Percentiles rank a stretch among this genome's conserved stretches.
These are phyloP conservation scores for Aureobasidium zeae DNA, from an alignment of 2,329 filamentous ascomycete species.

Conservation along the genomic window DNA sequence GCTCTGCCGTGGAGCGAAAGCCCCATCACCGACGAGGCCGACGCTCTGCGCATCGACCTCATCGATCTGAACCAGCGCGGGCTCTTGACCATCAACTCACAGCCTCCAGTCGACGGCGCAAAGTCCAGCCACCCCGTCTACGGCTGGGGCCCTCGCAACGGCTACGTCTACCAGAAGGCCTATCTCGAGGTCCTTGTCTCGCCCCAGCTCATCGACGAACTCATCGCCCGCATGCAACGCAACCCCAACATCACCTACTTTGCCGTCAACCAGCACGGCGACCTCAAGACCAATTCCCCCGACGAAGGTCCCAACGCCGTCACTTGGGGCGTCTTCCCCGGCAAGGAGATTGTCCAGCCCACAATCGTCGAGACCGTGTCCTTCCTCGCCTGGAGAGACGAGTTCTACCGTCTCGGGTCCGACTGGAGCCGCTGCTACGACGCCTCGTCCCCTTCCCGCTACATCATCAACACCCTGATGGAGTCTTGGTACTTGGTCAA, in stretches of 20 bases:
- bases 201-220: slow-evolving; percentile 65
- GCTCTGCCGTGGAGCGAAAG: slow-evolving; percentile 91
- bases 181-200: slow-evolving; percentile 88
- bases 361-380: slow-evolving; percentile 98
- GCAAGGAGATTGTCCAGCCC: slow-evolving; percentile 98
- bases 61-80: slow-evolving; percentile 77
- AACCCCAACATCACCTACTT: slow-evolving; percentile 87
- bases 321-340: slow-evolving; percentile 97
- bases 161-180: slow-evolving; percentile 97
- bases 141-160: slow-evolving; percentile 90
- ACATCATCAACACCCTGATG: slow-evolving; percentile 74
- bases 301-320: slow-evolving; percentile 84
- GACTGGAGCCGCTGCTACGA: slow-evolving; percentile 94
- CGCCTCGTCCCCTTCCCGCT: slow-evolving; percentile 62
- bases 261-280: slow-evolving; percentile 74
- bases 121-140: slow-evolving; percentile 80
- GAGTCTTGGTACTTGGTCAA: slow-evolving; percentile 90
- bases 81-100: slow-evolving; percentile 91
- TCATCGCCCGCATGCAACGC: slow-evolving; percentile 67
- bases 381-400: slow-evolving; percentile 97
- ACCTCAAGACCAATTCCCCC: slow-evolving; percentile 74
- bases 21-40: slow-evolving; percentile 72
- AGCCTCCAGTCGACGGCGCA: slow-evolving; percentile 84
- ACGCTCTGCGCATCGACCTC: slow-evolving; percentile 66
- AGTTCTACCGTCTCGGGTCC: slow-evolving; percentile 83